Conservation (phyloP, 352 stramenopile genomes). For the Phytophthora fragariaefolia region DNA sequence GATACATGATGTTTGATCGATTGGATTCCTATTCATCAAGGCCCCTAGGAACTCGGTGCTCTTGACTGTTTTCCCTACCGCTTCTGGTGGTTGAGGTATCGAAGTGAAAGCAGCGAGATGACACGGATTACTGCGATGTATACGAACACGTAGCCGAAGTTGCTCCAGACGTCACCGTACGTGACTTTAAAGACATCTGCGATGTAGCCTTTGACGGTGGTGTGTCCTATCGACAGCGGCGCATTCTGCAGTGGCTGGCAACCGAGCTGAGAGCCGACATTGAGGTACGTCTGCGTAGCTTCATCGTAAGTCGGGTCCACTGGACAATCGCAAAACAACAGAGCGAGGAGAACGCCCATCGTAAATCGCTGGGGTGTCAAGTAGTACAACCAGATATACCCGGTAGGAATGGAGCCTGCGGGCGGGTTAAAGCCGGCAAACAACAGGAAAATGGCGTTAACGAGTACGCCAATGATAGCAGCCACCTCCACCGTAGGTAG, state of each 20-base stretch:
- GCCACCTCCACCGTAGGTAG: constrained; percentile 42
- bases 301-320: constrained; percentile 34
- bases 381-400: constrained; percentile 47
- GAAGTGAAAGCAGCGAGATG: constrained; percentile 40
- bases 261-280: constrained; percentile 25
- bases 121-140: constrained; percentile 38
- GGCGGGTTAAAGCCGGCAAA: constrained; percentile 52
- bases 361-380: constrained; percentile 44
- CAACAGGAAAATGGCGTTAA: constrained; percentile 50
- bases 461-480: constrained; percentile 38
- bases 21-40: constrained; percentile 9
- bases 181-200: constrained; percentile 41
- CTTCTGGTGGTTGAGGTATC: constrained; percentile 51
- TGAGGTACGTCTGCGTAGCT: constrained; percentile 20
- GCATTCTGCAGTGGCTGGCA: constrained; percentile 33
- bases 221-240: constrained; percentile 17
- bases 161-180: constrained; percentile 32
- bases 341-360: constrained; percentile 35
- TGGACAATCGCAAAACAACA: constrained; percentile 40
- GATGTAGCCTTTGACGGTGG: constrained; percentile 36
- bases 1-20: constrained; percentile 2
- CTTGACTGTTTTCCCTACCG: constrained; percentile 13
- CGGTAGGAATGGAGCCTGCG: constrained; percentile 32
- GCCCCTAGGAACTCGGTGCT: not conserved
- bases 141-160: constrained; percentile 34